Conservation (phyloP, 352 stramenopile genomes). For the Pythium aquatile region DNA sequence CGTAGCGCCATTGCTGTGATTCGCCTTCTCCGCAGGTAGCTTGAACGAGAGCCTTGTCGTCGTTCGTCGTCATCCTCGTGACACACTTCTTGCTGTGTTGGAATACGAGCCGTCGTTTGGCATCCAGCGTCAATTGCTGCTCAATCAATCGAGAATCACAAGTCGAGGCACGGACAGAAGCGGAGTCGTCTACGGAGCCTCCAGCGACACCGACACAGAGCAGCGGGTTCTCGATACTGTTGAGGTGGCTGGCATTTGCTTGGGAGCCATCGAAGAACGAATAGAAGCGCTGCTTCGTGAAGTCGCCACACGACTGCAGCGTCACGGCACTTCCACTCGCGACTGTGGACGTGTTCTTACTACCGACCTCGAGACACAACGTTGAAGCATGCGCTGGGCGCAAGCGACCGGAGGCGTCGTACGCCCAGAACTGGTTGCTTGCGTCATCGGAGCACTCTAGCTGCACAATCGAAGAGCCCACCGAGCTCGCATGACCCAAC, state of each 20-base stretch:
- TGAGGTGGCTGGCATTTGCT: constrained; percentile 20
- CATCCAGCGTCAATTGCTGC: constrained; percentile 15
- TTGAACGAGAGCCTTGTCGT: constrained; percentile 1
- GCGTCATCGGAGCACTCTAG: constrained; percentile 16
- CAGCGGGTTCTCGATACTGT: constrained; percentile 9
- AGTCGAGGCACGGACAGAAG: neutral
- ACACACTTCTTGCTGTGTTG: constrained; percentile 19
- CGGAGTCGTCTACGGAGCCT: neutral
- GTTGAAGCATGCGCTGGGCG: constrained; percentile 8
- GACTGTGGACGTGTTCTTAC: neutral
- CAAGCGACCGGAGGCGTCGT: constrained; percentile 18
- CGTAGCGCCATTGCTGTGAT: constrained; percentile 17
- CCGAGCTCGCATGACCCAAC: neutral
- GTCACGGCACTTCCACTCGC: neutral
- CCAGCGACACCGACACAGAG: constrained; percentile 2
- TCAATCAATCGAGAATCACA: constrained; percentile 12
- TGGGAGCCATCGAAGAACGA: constrained; percentile 14
- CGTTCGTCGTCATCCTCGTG: neutral
- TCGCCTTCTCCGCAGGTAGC: neutral
- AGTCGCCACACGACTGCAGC: neutral
- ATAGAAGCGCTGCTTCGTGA: constrained; percentile 14
- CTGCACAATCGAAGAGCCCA: constrained; percentile 10
- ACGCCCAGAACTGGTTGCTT: constrained; percentile 21
- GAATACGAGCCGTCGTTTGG: constrained; percentile 6
- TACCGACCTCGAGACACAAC: constrained; percentile 12